A percentile compares a stretch with the other conserved stretches of the same genome.
These are phyloP conservation scores for Stropharia rugosoannulata DNA, from an alignment of 768 basidiomycete species.

Conservation along the genomic window DNA sequence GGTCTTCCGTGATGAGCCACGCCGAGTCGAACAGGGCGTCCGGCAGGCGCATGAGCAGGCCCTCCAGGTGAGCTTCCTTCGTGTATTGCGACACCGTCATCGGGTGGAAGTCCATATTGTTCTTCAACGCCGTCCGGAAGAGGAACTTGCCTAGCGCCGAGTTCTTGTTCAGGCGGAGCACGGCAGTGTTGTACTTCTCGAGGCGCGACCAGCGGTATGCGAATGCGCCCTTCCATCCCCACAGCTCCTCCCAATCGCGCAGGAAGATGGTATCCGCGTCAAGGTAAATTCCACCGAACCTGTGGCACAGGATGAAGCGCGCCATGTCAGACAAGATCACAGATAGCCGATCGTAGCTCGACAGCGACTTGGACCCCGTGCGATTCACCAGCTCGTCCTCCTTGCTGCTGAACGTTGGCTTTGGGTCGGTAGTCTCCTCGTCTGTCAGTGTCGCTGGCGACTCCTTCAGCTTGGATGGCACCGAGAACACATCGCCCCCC, in stretches of 20 bases:
- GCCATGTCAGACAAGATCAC: conserved; percentile 97
- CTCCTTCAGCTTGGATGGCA: conserved; percentile 26
- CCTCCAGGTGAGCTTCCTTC: conserved; percentile 85
- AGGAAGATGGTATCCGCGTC: conserved; percentile 96
- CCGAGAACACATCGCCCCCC: conserved; percentile 72
- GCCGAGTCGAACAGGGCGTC: conserved; percentile 97
- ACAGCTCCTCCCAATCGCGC: conserved; percentile 98
- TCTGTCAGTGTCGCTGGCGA: conserved; percentile 5
- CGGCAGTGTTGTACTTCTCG: conserved; percentile 94
- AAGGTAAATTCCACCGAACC: conserved; percentile 94
- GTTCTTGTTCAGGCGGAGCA: conserved; percentile 89
- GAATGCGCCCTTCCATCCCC: conserved; percentile 96
- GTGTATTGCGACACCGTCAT: conserved; percentile 92
- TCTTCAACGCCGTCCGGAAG: conserved; percentile 92
- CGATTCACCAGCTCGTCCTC: conserved; percentile 57
- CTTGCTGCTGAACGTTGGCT: conserved; percentile 27
- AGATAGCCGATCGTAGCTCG: conserved; percentile 85
- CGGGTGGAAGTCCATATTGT: conserved; percentile 94
- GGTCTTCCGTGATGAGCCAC: conserved; percentile 92
- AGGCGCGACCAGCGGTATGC: conserved; percentile 95
- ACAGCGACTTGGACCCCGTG: conserved; percentile 82
- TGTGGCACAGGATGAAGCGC: conserved; percentile 94
- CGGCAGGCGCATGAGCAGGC: conserved; percentile 81
- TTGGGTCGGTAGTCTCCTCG: conserved; percentile 20
- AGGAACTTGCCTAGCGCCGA: conserved; percentile 92